These are phyloP conservation scores for Setomelanomma holmii DNA, from an alignment of 2,329 filamentous ascomycete species.

Conservation along the genomic window DNA sequence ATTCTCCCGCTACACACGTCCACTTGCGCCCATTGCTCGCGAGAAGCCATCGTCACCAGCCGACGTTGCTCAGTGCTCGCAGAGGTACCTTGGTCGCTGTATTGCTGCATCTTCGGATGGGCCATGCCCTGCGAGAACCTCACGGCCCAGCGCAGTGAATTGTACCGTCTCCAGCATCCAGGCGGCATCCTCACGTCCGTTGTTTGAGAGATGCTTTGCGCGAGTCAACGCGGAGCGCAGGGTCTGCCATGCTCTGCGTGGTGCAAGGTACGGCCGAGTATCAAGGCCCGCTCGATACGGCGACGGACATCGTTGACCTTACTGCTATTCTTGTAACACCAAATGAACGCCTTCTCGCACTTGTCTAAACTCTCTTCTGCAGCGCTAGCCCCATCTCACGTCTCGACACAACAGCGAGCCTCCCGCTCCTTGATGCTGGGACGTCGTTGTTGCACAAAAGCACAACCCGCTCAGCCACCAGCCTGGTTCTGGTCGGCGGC, in stretches of 20 bases:
- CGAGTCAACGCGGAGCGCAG: slow-evolving; percentile 22
- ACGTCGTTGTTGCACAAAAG: slow-evolving; percentile 30
- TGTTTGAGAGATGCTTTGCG: slow-evolving; percentile 29
- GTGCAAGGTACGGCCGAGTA: slow-evolving; percentile 23
- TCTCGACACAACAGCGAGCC: slow-evolving; percentile 24
- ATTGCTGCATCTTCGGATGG: too few relatives aligned
- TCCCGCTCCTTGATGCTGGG: slow-evolving; percentile 39
- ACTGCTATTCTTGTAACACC: slow-evolving; percentile 36
- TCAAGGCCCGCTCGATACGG: slow-evolving; percentile 25
- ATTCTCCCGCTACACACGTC: background rate
- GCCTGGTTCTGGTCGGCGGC: slow-evolving; percentile 43
- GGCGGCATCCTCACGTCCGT: slow-evolving; percentile 13
- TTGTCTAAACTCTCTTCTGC: slow-evolving; percentile 33
- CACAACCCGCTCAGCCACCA: slow-evolving; percentile 36
- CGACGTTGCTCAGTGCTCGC: too few relatives aligned
- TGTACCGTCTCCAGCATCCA: background rate
- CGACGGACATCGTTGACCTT: slow-evolving; percentile 7
- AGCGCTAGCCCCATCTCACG: slow-evolving; percentile 30
- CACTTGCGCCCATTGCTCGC: background rate
- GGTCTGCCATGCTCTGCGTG: slow-evolving; percentile 18
- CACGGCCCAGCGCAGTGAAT: too few relatives aligned
- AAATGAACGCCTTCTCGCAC: slow-evolving; percentile 27
- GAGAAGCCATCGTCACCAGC: background rate
- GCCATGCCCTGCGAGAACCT: too few relatives aligned
- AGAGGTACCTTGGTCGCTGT: too few relatives aligned